phyloP scores from a whole-genome alignment of 306 rosid species.

The Datisca glomerata region DNA sequence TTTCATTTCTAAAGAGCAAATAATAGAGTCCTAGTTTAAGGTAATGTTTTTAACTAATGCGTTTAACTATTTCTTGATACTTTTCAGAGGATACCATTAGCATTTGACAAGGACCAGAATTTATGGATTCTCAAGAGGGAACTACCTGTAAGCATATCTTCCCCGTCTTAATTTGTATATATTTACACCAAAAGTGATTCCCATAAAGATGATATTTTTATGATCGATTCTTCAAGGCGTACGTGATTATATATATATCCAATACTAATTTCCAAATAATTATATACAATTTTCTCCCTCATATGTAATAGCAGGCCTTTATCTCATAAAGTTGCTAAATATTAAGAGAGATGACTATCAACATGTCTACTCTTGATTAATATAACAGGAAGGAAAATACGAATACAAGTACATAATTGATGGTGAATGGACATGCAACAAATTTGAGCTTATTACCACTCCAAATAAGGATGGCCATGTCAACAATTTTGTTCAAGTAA shows the following conservation, averaged over 20 bases:
- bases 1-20: not conserved
- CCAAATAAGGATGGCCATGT: constrained; percentile 82
- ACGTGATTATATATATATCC: too few species aligned
- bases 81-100: constrained; percentile 61
- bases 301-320: too few species aligned
- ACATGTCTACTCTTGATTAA: too few species aligned
- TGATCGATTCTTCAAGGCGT: too few species aligned
- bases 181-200: too few species aligned
- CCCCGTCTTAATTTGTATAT: not conserved
- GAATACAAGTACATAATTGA: constrained; percentile 91
- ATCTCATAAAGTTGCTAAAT: too few species aligned
- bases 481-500: constrained; percentile 69
- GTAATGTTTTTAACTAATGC: not conserved
- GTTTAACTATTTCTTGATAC: not conserved
- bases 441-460: constrained; percentile 32
- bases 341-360: too few species aligned
- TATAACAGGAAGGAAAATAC: constrained; percentile 74
- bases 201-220: too few species aligned
- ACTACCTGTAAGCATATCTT: constrained; percentile 46
- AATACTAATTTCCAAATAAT: too few species aligned
- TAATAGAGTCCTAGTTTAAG: not conserved
- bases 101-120: constrained; percentile 38
- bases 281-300: too few species aligned
- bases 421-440: constrained; percentile 63
- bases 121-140: constrained; percentile 68